Evolutionary conservation across 2,329 filamentous ascomycete genomes (phyloP).

Genomic region (Zasmidium cellare): DNA sequence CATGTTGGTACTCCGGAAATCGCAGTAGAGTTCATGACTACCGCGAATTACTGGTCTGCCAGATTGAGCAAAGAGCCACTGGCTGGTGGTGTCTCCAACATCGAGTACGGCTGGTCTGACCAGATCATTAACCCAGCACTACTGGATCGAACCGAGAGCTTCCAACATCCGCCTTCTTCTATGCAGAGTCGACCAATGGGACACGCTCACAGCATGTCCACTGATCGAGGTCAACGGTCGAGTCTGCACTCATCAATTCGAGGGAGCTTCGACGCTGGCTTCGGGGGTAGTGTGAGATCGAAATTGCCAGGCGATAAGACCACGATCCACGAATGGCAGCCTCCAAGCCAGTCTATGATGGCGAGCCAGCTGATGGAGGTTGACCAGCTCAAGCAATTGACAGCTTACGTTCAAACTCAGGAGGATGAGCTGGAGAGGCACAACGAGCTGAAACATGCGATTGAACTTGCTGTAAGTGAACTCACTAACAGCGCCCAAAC

Average conservation of each 20-base stretch:
- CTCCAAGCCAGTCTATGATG: slow-evolving; percentile 87
- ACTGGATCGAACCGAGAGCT: slow-evolving; percentile 34
- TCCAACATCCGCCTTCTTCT: slow-evolving; percentile 34
- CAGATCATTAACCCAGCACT: slow-evolving; percentile 64
- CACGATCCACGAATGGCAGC: slow-evolving; percentile 82
- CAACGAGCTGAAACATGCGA: slow-evolving; percentile 82
- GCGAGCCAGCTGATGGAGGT: slow-evolving; percentile 74
- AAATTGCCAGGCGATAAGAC: slow-evolving; percentile 83
- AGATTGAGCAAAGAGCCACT: slow-evolving; percentile 90
- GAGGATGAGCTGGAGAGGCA: slow-evolving; percentile 83
- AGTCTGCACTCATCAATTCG: slow-evolving; percentile 55
- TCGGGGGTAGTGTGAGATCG: slow-evolving; percentile 46
- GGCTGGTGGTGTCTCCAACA: slow-evolving; percentile 89
- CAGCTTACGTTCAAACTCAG: slow-evolving; percentile 78
- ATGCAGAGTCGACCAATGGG: slow-evolving; percentile 24
- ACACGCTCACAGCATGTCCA: slow-evolving; percentile 28
- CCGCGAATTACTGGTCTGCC: slow-evolving; percentile 97
- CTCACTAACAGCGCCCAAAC: neutral
- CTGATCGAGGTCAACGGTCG: slow-evolving; percentile 14
- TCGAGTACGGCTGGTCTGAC: slow-evolving; percentile 97
- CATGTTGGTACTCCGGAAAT: slow-evolving; percentile 95
- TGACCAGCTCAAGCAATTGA: slow-evolving; percentile 76
- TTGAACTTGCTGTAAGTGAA: slow-evolving; percentile 73
- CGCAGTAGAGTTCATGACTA: slow-evolving; percentile 88
- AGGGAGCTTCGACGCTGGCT: slow-evolving; percentile 58